Conservation (phyloP, 108 stramenopile species). For the Stephanodiscus triporus region DNA sequence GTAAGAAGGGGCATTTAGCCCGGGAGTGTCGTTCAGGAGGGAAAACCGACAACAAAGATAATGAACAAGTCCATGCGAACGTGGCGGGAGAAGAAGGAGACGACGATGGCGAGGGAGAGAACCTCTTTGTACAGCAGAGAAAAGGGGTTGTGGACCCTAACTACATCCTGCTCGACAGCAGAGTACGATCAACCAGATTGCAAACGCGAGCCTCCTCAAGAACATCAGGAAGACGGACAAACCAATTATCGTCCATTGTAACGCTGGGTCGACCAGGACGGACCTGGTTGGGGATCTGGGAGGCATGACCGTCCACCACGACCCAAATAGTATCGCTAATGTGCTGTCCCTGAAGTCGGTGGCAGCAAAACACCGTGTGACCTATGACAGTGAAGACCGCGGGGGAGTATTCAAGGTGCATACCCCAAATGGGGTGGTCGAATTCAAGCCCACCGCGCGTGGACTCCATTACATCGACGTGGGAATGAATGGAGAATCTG, state of each 20-base stretch:
- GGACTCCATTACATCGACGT: background rate
- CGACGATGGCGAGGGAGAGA: too few relatives aligned
- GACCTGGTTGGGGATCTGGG: constrained; percentile 15
- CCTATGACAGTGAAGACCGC: too few relatives aligned
- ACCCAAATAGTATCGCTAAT: constrained; percentile 46
- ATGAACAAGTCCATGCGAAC: background rate
- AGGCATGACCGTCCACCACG: constrained; percentile 25
- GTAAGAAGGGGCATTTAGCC: too few relatives aligned
- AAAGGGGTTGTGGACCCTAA: too few relatives aligned
- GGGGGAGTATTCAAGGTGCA: background rate
- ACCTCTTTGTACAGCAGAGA: too few relatives aligned
- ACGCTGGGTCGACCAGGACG: constrained; percentile 18
- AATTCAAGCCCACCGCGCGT: background rate
- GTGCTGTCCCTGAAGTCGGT: constrained; percentile 7
- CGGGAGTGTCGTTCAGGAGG: too few relatives aligned
- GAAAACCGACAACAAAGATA: too few relatives aligned
- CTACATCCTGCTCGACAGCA: background rate
- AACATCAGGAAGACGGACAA: background rate
- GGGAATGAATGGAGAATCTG: too few relatives aligned
- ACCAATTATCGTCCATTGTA: background rate
- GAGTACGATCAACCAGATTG: background rate
- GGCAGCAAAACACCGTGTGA: constrained; percentile 6
- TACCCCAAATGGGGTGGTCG: background rate
- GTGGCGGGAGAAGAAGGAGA: too few relatives aligned
- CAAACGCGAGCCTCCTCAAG: background rate